Evolutionary conservation across 805 yeast species (phyloP), one percentile per base, ranked within the genome.

Genomic region (Novakomyces olei): DNA sequence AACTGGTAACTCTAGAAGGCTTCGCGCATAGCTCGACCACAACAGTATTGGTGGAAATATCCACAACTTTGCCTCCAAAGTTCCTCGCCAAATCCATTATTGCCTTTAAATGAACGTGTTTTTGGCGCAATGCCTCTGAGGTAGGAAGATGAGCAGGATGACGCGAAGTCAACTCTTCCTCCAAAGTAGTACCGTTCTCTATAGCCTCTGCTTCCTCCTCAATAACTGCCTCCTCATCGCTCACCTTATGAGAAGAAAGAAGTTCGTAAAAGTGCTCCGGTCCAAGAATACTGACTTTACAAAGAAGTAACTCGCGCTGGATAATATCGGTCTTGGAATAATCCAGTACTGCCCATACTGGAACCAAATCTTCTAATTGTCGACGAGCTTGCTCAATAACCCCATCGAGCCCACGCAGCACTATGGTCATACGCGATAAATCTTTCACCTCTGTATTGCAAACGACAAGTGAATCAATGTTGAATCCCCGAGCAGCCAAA

Each of bases 341-440:
- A 57, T 88, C 94, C 51, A 88, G 63, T 25, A 88, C 98, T 4
- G 96, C 98, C 59, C 91, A 88, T 19, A 88, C 96, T 4, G 98
- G 96, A 23, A 88, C 98, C 50, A 88, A 67, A 48, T 88, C 95
- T 59, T 88, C 98, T 39, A 88, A 76, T 56, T 88, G 98, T 55
- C 95, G 74, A 55, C 98, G 70, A 2, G 95, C 96, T 61, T 88
- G 98, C 54, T 88, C 98, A 42, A 88, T 75, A 33, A 88, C 81
- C 17, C 88, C 94, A 48, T 85, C 93, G 54, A 80, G 92, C 39
- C 96, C 98, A 36, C 72, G 73, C 46, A 88, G 61, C 7, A 80
- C 93, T 45, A 88, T 79, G 5, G 98, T 88, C 98, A 88, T 88
- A 53, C 98, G 68, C 19, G 93, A 78, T 44, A 88, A 65, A 50